Evolutionary conservation across 306 rosid species (phyloP), one percentile per base, ranked within the genome.

Genomic region (Acmispon strigosus): DNA sequence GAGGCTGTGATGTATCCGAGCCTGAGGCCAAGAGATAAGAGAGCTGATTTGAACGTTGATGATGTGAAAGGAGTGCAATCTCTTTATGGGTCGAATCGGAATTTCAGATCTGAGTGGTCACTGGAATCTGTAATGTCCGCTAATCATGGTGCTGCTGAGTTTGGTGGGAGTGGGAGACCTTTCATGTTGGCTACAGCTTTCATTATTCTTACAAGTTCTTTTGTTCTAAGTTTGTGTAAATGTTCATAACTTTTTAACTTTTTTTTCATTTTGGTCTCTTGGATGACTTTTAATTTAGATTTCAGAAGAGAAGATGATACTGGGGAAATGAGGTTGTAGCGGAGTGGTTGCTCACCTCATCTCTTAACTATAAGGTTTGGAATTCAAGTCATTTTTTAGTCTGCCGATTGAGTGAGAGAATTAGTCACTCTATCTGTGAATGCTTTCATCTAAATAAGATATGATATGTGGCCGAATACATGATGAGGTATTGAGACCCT

Each of bases 1-100:
- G 91, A 86, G 55, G 86, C 96, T 0, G 89, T 92, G 1, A 92
- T 92, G 96, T 92, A 86, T 59, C 96, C 98, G 1, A 90, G 88
- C 58, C 73, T 92, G 76, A 85, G 79, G 82, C 89, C 96, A 0
- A 85, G 92, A 70, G 89, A 82, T 15, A 86, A 74, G 75, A 92
- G 89, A 69, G 72, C 84, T 16, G 80, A 88, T 60, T 77, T 92
- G 77, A 79, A 80, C 6, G 11, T 71, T 18, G 98, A 92, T 34
- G 98, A 90, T 60, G 77, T 90, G 6, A 72, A 76, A 22, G 98
- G 98, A 17, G 90, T 88, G 16, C 96, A 88, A 71, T 86, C 92
- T 55, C 70, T 92, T 0, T 92, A 92, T 43, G 98, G 96, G 12
- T 86, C 87, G 13, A 92, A 92, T 66, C 96, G 91, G 7, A 82